Evolutionary conservation across 2,329 filamentous ascomycete species (phyloP), one percentile per base, ranked within the genome.

Genomic region (Fusarium sp.): DNA sequence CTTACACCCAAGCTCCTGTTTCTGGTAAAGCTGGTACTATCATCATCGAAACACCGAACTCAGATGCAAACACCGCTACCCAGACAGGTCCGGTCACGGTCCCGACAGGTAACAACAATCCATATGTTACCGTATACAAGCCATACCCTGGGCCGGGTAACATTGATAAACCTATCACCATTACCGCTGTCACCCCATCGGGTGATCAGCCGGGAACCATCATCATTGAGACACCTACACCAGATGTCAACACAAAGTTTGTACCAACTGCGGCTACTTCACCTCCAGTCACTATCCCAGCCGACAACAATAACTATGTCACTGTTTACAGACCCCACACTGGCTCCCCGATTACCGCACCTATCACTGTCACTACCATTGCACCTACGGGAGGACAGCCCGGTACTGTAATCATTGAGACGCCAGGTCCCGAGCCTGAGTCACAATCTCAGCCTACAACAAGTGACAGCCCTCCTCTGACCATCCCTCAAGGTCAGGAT

Each of bases 301-400:
- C 40, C 15, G 60, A 35, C 6, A 39, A 52, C 10, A 35, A 43
- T 9, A 45, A 45, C 14, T 69, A 67, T 17, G 48, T 70, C 20
- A 68, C 66, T 19, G 49, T 68, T n/a, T 68, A 63, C 33, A 50
- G 66, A 9, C 62, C 56, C 4, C 66, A 68, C 37, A 49, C 56
- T 15, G 66, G 66, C 11, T 19, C 35, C 24, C 50, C 47, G 2
- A 68, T 68, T 35, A 68, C 65, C 35, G 65, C 35, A 10, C 65
- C 55, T n/a, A 53, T 68, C 11, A 68, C 65, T 43, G 65, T 66
- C 50, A 66, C 65, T 50, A 66, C 65, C 39, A 68, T 68, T 61
- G 60, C 55, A 49, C 65, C 65, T 30, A 46, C 60, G 19, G 65
- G 50, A 49, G 65, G 65, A 51, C 65, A 68, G 33, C 65, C 65